Evolutionary conservation across 1,284 basidiomycete genomes (phyloP).

Genomic region (Boletus mariae): DNA sequence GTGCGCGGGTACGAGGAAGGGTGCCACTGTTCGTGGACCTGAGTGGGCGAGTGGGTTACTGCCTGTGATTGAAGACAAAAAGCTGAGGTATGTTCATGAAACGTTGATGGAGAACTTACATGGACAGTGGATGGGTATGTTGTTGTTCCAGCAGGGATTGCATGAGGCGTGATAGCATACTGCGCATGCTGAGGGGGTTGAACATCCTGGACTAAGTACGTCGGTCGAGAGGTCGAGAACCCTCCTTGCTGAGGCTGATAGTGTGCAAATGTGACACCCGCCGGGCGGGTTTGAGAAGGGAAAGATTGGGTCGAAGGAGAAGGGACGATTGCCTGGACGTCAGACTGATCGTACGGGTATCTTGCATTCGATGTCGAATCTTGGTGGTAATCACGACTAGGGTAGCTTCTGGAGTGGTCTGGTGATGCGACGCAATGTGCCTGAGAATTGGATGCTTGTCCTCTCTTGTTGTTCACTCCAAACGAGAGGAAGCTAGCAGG

Average conservation of each 20-base stretch:
- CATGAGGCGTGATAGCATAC: slow-evolving; percentile 21
- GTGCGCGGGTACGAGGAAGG: slow-evolving; percentile 25
- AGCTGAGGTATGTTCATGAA: neutral
- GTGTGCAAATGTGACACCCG: slow-evolving; percentile 33
- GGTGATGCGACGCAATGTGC: slow-evolving; percentile 11
- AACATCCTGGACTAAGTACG: slow-evolving; percentile 27
- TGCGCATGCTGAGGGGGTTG: slow-evolving; percentile 19
- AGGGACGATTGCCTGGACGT: slow-evolving; percentile 14
- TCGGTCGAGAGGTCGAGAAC: slow-evolving; percentile 34
- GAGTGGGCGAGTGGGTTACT: slow-evolving; percentile 14
- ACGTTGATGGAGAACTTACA: slow-evolving; percentile 11
- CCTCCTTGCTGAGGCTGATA: slow-evolving; percentile 36
- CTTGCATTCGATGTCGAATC: slow-evolving; percentile 15
- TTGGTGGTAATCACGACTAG: slow-evolving; percentile 16
- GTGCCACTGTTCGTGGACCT: slow-evolving; percentile 28
- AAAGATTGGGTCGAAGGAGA: slow-evolving; percentile 15
- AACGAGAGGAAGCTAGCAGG: slow-evolving; percentile 9
- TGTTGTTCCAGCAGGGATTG: slow-evolving; percentile 12
- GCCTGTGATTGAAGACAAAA: slow-evolving; percentile 17
- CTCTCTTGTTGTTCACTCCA: slow-evolving; percentile 9
- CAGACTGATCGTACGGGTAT: slow-evolving; percentile 25
- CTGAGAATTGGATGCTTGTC: slow-evolving; percentile 13
- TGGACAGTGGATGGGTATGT: slow-evolving; percentile 28
- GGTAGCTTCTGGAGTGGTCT: slow-evolving; percentile 18
- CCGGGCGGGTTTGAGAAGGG: slow-evolving; percentile 17